Base-by-base conservation (phyloP, 2,329 filamentous ascomycete species). In the Colletotrichum trifolii region DNA sequence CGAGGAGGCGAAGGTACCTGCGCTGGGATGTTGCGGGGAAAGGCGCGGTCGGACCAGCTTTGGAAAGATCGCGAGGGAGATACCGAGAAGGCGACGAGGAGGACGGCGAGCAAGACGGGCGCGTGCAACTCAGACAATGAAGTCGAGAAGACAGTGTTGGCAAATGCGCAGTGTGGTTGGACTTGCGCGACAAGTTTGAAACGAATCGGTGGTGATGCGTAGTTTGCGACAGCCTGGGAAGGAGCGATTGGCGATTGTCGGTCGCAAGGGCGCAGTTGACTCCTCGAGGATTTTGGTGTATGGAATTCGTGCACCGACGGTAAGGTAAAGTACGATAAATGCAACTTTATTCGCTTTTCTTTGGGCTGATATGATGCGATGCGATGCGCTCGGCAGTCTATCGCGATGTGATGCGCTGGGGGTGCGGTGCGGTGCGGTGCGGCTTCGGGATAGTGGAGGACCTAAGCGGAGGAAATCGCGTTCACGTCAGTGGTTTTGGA, bases 401-500 rank as follows among this genome's bases (percentile, higher is more conserved):
- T 4, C 25, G 25, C 25, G 25, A 25, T 25, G 25, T 47, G 40
- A 33, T 39, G 56, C 47, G 56, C 34, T 43, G 38, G 40, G 56
- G 52, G 54, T 61, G 55, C 25, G 25, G 25, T 53, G 25, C 38
- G 53, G 17, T 8, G 50, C 13, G 53, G 25, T 15, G 15, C 13
- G 5, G 42, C 42, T 57, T 49, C 60, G 64, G 64, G 49, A 38
- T 50, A 61, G 60, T 65, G 71, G 74, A 75, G 73, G 67, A 69
- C 67, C 77, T 77, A 75, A 52, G 62, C 72, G 76, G 78, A 73
- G 76, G 75, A 79, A 80, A 80, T 77, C 78, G 78, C 78, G 78
- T 79, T 77, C 78, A 80, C 77, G 77, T 80, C 78, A 78, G 76
- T 79, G 71, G 75, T 74, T 73, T 78, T 77, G 76, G 72, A 69